Evolutionary conservation across 2,329 filamentous ascomycete species (phyloP).

Genomic region (Cercospora citrullina): DNA sequence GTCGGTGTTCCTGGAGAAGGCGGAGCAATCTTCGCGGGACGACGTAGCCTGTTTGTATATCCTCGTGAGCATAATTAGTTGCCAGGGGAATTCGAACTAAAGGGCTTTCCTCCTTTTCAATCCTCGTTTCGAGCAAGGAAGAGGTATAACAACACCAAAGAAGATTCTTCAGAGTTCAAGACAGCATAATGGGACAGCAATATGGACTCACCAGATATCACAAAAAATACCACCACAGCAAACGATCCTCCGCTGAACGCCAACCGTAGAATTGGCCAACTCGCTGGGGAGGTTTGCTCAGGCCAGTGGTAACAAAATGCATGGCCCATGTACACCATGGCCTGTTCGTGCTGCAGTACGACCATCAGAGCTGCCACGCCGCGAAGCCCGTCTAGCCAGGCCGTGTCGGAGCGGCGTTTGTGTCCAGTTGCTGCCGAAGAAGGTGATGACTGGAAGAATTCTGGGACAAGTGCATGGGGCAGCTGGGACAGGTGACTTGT

Average conservation of each 20-base stretch:
- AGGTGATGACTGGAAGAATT: neutral
- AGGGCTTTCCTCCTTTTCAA: too few relatives aligned
- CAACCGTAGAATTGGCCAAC: constrained; percentile 14
- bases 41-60: constrained; percentile 46
- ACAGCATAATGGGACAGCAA: neutral
- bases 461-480: neutral
- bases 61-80: neutral
- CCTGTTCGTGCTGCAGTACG: constrained; percentile 60
- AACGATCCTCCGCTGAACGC: constrained; percentile 62
- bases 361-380: constrained; percentile 66
- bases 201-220: constrained; percentile 43
- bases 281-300: constrained; percentile 58
- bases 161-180: neutral
- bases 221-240: constrained; percentile 54
- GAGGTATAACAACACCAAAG: neutral
- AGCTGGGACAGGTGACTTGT: neutral
- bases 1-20: constrained; percentile 34
- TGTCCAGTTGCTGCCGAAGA: neutral
- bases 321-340: constrained; percentile 14
- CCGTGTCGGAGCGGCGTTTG: constrained; percentile 42
- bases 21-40: constrained; percentile 45
- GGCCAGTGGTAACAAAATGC: constrained; percentile 48
- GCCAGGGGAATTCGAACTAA: too few relatives aligned
- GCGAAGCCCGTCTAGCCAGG: constrained; percentile 64
- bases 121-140: neutral